Evolutionary conservation across 75 land plant genomes (phyloP).

Genomic region (Ceratopteris richardii): DNA sequence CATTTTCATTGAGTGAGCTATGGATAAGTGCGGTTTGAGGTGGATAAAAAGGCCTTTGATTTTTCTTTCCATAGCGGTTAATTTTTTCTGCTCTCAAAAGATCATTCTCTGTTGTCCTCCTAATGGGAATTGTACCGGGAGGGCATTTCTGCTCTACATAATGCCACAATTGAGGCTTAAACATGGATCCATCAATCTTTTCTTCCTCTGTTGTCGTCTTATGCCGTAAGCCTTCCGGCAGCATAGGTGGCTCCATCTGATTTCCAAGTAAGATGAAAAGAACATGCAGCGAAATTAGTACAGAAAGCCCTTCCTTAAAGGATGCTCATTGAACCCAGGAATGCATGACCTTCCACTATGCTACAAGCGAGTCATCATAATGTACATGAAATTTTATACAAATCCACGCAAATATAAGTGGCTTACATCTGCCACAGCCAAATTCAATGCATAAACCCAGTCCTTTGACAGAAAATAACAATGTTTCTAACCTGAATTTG

Average conservation of each 20-base stretch:
- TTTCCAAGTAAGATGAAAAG: too few relatives aligned
- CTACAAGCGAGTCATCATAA: too few relatives aligned
- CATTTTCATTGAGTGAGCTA: slow-evolving; percentile 33
- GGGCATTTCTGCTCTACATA: slow-evolving; percentile 55
- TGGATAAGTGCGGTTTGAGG: slow-evolving; percentile 20
- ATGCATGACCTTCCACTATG: too few relatives aligned
- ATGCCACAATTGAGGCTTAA: slow-evolving; percentile 48
- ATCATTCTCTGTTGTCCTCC: slow-evolving; percentile 57
- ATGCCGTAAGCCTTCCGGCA: slow-evolving; percentile 29
- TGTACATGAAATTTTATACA: too few relatives aligned
- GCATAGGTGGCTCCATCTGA: slow-evolving; percentile 60
- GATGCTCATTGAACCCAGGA: too few relatives aligned
- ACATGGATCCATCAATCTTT: slow-evolving; percentile 16
- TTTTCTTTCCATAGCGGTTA: slow-evolving; percentile 41
- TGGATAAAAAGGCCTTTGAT: slow-evolving; percentile 26
- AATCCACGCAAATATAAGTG: too few relatives aligned
- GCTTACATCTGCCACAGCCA: too few relatives aligned
- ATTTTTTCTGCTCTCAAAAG: slow-evolving; percentile 57
- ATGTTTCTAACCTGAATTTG: slow-evolving; percentile 45
- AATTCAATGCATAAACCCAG: too few relatives aligned
- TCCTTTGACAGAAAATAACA: too few relatives aligned
- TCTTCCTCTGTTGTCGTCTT: slow-evolving; percentile 18
- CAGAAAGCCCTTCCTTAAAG: too few relatives aligned
- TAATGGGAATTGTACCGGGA: slow-evolving; percentile 72
- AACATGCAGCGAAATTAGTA: too few relatives aligned